A percentile compares a stretch with the other conserved stretches of the same genome.
Conservation (phyloP, 129 eudicot species). For the Daucus carota region DH1_v3.0 NC_030383.2:10436501-10437000, state of each 20-base stretch:
- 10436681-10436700: not conserved
- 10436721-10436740: not conserved
- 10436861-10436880: not conserved
- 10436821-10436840: not conserved
- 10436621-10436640: not conserved
- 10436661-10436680: not conserved
- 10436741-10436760: not conserved
- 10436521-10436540: too few relatives aligned
- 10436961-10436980: not conserved
- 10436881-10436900: not conserved
- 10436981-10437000: not conserved
- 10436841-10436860: not conserved
- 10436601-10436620: not conserved
- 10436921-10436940: not conserved
- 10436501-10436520: too few relatives aligned
- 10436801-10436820: not conserved
- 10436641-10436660: not conserved
- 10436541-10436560: too few relatives aligned
- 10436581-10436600: not conserved
- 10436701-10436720: not conserved
- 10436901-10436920: not conserved
- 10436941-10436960: not conserved
- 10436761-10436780: not conserved
- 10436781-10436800: not conserved
- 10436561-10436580: too few relatives aligned